These are phyloP conservation scores for Aspergillus sp. DNA, from an alignment of 2,329 filamentous ascomycete genomes.

Conservation along the genomic window DNA sequence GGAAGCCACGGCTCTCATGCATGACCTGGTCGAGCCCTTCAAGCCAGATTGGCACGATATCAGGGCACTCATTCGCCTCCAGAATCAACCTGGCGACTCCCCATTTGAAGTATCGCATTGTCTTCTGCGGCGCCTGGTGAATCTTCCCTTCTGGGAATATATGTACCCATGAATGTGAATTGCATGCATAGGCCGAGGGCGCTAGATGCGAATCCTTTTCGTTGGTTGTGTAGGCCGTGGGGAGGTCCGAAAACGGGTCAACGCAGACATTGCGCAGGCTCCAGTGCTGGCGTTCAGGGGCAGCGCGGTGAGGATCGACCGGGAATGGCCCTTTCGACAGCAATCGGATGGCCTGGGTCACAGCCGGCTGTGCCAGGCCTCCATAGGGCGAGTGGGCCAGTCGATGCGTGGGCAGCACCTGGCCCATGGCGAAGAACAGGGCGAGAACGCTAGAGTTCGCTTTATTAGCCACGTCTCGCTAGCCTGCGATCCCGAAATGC, in stretches of 20 bases:
- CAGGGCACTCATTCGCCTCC: conserved; percentile 76
- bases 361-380: conserved; percentile 80
- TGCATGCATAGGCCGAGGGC: conserved; percentile 60
- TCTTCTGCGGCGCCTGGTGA: conserved; percentile 69
- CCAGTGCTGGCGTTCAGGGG: conserved; percentile 26
- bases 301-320: conserved; percentile 36
- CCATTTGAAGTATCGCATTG: conserved; percentile 98
- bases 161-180: conserved; percentile 78
- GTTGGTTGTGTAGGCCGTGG: conserved; percentile 32
- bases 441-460: conserved; percentile 44
- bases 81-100: conserved; percentile 84
- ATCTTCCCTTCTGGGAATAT: conserved; percentile 94
- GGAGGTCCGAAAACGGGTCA: conserved; percentile 38
- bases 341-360: conserved; percentile 75
- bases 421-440: conserved; percentile 78
- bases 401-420: conserved; percentile 84
- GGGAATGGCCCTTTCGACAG: conserved; percentile 59
- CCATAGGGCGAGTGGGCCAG: conserved; percentile 66
- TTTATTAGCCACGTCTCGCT: conserved; percentile 2
- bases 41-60: conserved; percentile 88
- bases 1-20: conserved; percentile 71
- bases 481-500: neutral
- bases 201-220: conserved; percentile 48
- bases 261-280: conserved; percentile 35
- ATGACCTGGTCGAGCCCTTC: conserved; percentile 83